Percentiles rank a stretch among this genome's conserved stretches.
These are phyloP conservation scores for Backusella tarrabulga DNA, from an alignment of 192 early-diverging fungal species.

Conservation along the genomic window DNA sequence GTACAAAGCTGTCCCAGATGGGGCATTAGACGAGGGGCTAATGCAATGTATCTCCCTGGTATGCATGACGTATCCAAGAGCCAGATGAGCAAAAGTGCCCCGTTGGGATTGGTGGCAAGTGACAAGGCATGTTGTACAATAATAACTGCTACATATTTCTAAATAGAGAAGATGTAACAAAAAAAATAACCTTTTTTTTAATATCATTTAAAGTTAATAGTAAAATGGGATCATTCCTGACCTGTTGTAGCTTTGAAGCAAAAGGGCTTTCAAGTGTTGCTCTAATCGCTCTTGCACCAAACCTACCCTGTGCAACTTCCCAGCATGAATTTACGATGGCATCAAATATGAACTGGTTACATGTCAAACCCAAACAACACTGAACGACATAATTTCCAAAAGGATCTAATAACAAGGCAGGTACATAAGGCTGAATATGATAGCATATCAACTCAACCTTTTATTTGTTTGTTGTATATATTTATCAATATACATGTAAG, in stretches of 20 bases:
- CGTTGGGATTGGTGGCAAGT: constrained; percentile 89
- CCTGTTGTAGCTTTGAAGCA: constrained; percentile 79
- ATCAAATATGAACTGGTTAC: constrained; percentile 94
- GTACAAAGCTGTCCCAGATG: constrained; percentile 80
- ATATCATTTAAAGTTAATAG: not conserved
- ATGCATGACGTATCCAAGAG: constrained; percentile 85
- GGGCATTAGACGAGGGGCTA: constrained; percentile 79
- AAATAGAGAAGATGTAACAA: constrained; percentile 9
- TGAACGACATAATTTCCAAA: constrained; percentile 99
- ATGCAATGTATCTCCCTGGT: constrained; percentile 77
- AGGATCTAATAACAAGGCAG: constrained; percentile 89
- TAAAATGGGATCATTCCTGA: not conserved
- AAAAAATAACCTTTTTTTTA: not conserved
- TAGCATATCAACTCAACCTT: constrained; percentile 58
- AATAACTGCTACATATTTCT: constrained; percentile 90
- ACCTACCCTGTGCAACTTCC: constrained; percentile 90
- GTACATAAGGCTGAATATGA: constrained; percentile 66
- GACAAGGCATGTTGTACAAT: constrained; percentile 81
- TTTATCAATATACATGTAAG: constrained; percentile 15
- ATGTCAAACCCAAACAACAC: constrained; percentile 79
- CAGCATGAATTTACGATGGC: constrained; percentile 84
- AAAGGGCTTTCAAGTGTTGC: constrained; percentile 88
- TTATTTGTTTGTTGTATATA: constrained; percentile 37
- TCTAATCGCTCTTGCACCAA: constrained; percentile 91
- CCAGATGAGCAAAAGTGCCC: constrained; percentile 91